Percentiles rank a stretch among this genome's conserved stretches.
phyloP scores from a whole-genome alignment of 148 eudicot genomes.

The Arctostaphylos glauca region DNA sequence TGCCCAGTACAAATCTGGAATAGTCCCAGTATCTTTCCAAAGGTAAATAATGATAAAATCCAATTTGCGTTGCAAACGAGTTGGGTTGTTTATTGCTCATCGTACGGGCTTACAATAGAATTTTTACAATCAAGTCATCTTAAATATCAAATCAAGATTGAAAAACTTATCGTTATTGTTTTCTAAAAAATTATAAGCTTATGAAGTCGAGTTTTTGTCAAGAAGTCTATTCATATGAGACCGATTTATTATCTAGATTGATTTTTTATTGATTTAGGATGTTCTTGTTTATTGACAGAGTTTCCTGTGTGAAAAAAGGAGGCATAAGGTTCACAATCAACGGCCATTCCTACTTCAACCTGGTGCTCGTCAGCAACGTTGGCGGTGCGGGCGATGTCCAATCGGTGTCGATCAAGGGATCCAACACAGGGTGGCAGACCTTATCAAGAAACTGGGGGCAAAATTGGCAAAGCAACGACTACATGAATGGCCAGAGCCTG shows the following conservation, averaged over 20 bases:
- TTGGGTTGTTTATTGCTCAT: neutral
- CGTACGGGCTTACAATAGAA: too few species aligned
- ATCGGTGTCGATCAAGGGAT: conserved; percentile 10
- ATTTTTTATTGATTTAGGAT: too few species aligned
- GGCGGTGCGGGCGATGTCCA: conserved; percentile 35
- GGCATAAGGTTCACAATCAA: conserved; percentile 37
- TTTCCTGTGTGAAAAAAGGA: conserved; percentile 32
- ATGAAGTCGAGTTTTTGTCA: too few species aligned
- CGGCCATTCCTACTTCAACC: conserved; percentile 39
- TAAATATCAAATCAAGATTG: too few species aligned
- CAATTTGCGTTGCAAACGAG: neutral
- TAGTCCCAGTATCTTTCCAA: conserved; percentile 37
- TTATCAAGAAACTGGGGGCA: too few species aligned
- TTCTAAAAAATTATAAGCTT: too few species aligned
- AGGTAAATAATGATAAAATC: conserved; percentile 17
- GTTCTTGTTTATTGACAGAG: conserved; percentile 26
- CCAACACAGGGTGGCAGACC: too few species aligned
- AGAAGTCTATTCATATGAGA: too few species aligned
- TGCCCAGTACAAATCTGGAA: conserved; percentile 42
- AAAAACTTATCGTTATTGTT: too few species aligned
- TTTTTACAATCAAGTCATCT: too few species aligned
- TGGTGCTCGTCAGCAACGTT: conserved; percentile 35
- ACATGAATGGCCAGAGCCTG: conserved; percentile 12
- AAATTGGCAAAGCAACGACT: too few species aligned
- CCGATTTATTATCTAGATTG: too few species aligned